These are phyloP conservation scores for Penicillium paradoxum DNA, from an alignment of 495 filamentous ascomycete species.

Conservation along the genomic window DNA sequence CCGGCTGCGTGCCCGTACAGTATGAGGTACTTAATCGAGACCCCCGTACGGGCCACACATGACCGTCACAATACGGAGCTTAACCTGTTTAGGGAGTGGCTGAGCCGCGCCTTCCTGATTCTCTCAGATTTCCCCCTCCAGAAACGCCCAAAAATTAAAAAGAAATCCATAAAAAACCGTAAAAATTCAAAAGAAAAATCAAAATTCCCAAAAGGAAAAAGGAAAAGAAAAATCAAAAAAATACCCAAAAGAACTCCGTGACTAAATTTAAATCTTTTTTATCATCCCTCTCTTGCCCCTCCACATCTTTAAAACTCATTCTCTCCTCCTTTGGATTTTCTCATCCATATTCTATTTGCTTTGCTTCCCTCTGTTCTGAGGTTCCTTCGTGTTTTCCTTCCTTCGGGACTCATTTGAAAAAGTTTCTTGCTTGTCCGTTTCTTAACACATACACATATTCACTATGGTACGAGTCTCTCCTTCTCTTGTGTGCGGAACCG, in stretches of 20 bases:
- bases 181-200: constrained; percentile 4
- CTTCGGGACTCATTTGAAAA: constrained; percentile 14
- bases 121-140: not conserved
- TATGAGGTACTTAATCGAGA: constrained; percentile 3
- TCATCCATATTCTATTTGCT: constrained; percentile 18
- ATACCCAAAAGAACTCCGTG: constrained; percentile 19
- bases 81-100: constrained; percentile 5
- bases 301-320: constrained; percentile 26
- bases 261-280: constrained; percentile 36
- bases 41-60: not conserved
- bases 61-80: constrained; percentile 13
- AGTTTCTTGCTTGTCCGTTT: constrained; percentile 22
- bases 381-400: constrained; percentile 1
- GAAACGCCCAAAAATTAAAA: not conserved
- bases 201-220: not conserved
- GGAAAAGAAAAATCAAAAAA: not conserved
- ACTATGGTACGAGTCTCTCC: constrained; percentile 35
- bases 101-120: constrained; percentile 16
- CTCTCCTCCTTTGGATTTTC: constrained; percentile 24
- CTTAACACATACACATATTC: constrained; percentile 39
- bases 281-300: constrained; percentile 14
- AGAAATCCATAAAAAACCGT: constrained; percentile 1
- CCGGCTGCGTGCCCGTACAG: not conserved
- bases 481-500: not conserved
- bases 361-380: not conserved